Conservation (phyloP, 768 basidiomycete genomes). For the Hirschioporus abietinus region DNA sequence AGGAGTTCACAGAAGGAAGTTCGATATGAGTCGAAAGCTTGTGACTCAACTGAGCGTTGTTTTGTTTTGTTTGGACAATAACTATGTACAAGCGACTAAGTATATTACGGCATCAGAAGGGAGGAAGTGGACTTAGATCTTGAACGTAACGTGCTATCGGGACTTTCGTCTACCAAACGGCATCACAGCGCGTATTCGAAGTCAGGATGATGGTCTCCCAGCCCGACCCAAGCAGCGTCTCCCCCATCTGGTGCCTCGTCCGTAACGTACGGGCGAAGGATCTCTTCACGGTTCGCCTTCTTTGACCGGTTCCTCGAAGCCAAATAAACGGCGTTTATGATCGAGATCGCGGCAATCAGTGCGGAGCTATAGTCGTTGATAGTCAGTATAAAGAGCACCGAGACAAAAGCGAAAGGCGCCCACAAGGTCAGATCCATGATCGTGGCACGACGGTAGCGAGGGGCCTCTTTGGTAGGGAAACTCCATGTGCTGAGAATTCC, state of each 20-base stretch:
- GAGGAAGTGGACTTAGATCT: too few species aligned
- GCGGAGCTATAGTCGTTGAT: background rate
- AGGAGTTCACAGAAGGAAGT: too few species aligned
- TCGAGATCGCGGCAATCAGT: conserved; percentile 30
- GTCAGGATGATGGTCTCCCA: background rate
- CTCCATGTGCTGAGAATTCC: conserved; percentile 62
- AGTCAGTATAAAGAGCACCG: conserved; percentile 3
- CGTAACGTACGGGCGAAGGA: conserved; percentile 3
- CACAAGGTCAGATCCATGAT: conserved; percentile 31
- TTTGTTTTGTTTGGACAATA: too few species aligned
- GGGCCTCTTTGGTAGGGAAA: conserved; percentile 44
- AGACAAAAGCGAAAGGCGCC: conserved; percentile 14
- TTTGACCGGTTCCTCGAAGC: conserved; percentile 42
- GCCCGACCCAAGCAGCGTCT: background rate
- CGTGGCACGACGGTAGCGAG: conserved; percentile 45
- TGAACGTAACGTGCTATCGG: too few species aligned
- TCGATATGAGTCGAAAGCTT: too few species aligned
- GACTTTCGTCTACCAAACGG: too few species aligned
- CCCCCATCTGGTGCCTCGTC: background rate
- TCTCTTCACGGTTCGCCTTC: conserved; percentile 27
- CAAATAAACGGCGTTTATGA: conserved; percentile 36
- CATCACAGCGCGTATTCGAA: background rate
- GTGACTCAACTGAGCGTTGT: too few species aligned
- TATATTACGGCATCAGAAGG: too few species aligned
- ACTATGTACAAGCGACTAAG: too few species aligned